Evolutionary conservation across 106 monocot genomes (phyloP).

Genomic region (Amphibolis antarctica): DNA sequence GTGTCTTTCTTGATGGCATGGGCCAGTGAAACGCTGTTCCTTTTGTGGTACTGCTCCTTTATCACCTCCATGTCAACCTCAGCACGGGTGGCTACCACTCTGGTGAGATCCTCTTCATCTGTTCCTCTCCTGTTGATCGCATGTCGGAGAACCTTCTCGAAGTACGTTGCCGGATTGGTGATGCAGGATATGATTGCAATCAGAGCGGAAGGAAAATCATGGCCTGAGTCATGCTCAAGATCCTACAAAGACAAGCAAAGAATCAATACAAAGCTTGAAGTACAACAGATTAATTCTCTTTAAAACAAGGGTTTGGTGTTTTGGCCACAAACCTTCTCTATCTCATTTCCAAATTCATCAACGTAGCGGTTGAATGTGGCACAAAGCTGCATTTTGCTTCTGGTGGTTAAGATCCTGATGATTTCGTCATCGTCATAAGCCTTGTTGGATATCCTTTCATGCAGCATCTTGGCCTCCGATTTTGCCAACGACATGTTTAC

Average conservation of each 20-base stretch:
- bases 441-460: constrained; percentile 19
- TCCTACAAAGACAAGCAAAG: constrained; percentile 23
- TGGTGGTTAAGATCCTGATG: constrained; percentile 46
- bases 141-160: constrained; percentile 52
- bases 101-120: constrained; percentile 52
- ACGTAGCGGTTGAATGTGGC: constrained; percentile 46
- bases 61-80: constrained; percentile 60
- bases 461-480: constrained; percentile 41
- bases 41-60: constrained; percentile 46
- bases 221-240: constrained; percentile 49
- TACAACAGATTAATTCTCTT: not conserved
- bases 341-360: constrained; percentile 43
- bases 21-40: constrained; percentile 53
- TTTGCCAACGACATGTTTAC: constrained; percentile 34
- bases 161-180: constrained; percentile 41
- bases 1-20: constrained; percentile 48
- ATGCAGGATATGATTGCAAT: constrained; percentile 34
- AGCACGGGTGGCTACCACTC: constrained; percentile 50
- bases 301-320: no score
- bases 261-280: not conserved
- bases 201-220: constrained; percentile 51
- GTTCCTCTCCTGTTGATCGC: constrained; percentile 56
- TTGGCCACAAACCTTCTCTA: constrained; percentile 63
- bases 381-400: constrained; percentile 47
- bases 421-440: constrained; percentile 28